A percentile compares a stretch with the other conserved stretches of the same genome.
These are phyloP conservation scores for Pterocarpus santalinus DNA, from an alignment of 306 rosid species.

Conservation along the genomic window DNA sequence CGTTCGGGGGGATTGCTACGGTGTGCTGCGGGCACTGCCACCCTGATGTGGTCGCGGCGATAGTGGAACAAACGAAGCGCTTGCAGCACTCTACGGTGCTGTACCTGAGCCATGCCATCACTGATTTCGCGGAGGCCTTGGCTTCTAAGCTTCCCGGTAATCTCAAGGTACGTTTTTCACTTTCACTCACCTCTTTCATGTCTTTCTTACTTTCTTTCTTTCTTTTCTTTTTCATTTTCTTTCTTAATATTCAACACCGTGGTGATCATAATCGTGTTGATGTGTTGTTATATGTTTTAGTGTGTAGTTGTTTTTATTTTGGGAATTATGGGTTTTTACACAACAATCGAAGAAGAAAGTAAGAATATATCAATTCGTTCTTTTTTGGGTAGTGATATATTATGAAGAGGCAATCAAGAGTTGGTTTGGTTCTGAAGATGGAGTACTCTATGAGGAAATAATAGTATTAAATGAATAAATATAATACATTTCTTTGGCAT, in stretches of 20 bases:
- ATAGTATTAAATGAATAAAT: too few species aligned
- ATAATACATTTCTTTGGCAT: too few species aligned
- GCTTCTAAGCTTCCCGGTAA: slow-evolving; percentile 85
- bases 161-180: slow-evolving; percentile 68
- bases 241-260: too few species aligned
- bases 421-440: too few species aligned
- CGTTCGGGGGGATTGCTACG: slow-evolving; percentile 94
- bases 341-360: not conserved
- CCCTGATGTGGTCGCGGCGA: slow-evolving; percentile 89
- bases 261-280: too few species aligned
- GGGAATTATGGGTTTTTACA: not conserved
- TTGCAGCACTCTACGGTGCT: slow-evolving; percentile 90
- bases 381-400: too few species aligned
- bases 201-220: not conserved
- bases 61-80: slow-evolving; percentile 71
- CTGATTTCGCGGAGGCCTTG: slow-evolving; percentile 91
- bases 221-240: not conserved
- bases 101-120: slow-evolving; percentile 75
- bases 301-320: too few species aligned
- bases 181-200: not conserved
- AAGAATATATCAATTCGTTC: not conserved
- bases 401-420: too few species aligned
- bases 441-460: too few species aligned
- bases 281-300: too few species aligned
- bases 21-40: slow-evolving; percentile 98